phyloP scores from a whole-genome alignment of 495 filamentous ascomycete genomes.

The Penicillium paradoxum region DNA sequence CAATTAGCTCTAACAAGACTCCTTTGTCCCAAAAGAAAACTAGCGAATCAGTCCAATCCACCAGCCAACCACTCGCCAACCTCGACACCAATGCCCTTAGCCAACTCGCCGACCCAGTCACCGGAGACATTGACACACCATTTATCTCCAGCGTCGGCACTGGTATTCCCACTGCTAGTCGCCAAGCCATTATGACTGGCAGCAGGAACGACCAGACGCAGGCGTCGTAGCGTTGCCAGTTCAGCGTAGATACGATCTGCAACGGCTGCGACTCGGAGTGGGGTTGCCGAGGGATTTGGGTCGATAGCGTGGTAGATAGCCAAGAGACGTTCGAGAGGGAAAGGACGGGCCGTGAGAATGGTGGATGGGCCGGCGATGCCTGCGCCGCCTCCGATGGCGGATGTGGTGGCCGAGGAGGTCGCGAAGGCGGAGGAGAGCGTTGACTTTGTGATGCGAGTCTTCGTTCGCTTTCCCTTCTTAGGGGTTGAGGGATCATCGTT shows the following conservation, averaged over 20 bases:
- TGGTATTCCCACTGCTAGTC: conserved; percentile 35
- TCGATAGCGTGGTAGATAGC: conserved; percentile 81
- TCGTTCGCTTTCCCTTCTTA: conserved; percentile 36
- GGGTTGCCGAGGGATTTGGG: conserved; percentile 54
- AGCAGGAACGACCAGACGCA: conserved; percentile 66
- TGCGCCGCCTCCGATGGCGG: conserved; percentile 28
- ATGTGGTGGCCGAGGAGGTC: conserved; percentile 36
- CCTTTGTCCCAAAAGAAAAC: not conserved
- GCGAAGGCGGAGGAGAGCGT: conserved; percentile 39
- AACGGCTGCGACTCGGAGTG: conserved; percentile 42
- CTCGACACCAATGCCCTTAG: conserved; percentile 44
- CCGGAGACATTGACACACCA: conserved; percentile 47
- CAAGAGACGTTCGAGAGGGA: conserved; percentile 79
- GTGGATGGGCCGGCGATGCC: conserved; percentile 60
- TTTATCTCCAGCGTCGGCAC: conserved; percentile 40
- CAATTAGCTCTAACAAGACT: not conserved
- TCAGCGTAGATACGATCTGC: conserved; percentile 64
- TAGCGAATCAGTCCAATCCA: conserved; percentile 32
- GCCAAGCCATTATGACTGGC: conserved; percentile 39
- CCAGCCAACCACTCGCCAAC: conserved; percentile 48
- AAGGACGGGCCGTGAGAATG: conserved; percentile 72
- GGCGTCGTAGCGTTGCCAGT: conserved; percentile 72
- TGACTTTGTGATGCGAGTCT: conserved; percentile 48
- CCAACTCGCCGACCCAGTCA: conserved; percentile 45
- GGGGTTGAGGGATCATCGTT: conserved; percentile 27